Base-by-base conservation (phyloP, 192 early-diverging fungal genomes). In the Backusella westeae region DNA sequence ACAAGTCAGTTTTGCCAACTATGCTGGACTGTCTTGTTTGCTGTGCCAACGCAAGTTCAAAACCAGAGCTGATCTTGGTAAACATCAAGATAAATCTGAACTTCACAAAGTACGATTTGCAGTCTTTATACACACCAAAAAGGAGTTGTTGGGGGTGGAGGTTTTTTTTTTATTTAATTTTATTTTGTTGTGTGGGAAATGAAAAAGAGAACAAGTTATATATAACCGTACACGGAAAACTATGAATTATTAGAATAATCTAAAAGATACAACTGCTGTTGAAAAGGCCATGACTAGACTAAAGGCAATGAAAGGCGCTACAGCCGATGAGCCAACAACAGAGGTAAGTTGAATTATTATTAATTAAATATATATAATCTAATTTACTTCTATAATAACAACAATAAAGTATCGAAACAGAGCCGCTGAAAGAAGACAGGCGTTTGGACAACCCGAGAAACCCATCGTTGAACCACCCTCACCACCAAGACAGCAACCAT, bases 41-140 rank as follows among this genome's bases (percentile, higher is more conserved):
- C 72, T 91, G 12, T 91, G 90, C 67, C 87, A 91, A 70, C 79
- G 90, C n/a, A 83, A 85, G 41, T 85, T 91, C 68, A 88, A 88
- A 59, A 70, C 80, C 1, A 41, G 69, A 17, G 77, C 84, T 39
- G 87, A 90, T 34, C 67, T 91, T 34, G 52, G 69, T 12, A 88
- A 87, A 75, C 90, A 91, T 72, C 84, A 88, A 71, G 53, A 77
- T 12, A 77, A 87, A 26, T 91, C 90, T 34, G 86, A 84, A 34
- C 79, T 91, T 21, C 90, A 91, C 79, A 91, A 91, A 79, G 78
- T 79, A 75, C 49, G 69, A 78, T 12, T 44, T 35, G 17, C 53
- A 36, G 38, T 66, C 69, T 46, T 49, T 53, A 41, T 12, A 34
- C 26, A 70, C 35, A 70, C 29, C 34, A 70, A 23, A 46, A 32